A percentile compares a stretch with the other conserved stretches of the same genome.
These are phyloP conservation scores for Aureobasidium sp. DNA, from an alignment of 2,329 filamentous ascomycete genomes.

Conservation along the genomic window DNA sequence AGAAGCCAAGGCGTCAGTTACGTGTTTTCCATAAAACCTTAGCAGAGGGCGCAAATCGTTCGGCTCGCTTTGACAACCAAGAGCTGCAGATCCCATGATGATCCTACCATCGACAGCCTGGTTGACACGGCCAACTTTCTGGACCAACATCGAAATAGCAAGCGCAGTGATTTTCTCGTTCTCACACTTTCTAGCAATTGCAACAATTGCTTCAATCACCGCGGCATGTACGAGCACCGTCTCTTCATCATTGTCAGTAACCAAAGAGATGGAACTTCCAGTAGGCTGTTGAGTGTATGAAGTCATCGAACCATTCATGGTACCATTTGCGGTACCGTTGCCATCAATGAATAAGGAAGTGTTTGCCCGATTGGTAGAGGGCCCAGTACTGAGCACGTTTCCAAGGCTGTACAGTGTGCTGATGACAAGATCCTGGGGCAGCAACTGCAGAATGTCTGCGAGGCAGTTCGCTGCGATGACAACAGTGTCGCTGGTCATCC, in stretches of 20 bases:
- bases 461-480: constrained; percentile 74
- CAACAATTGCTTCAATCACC: constrained; percentile 90
- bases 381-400: constrained; percentile 76
- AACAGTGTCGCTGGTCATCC: constrained; percentile 59
- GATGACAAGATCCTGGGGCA: constrained; percentile 89
- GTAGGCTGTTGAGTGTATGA: constrained; percentile 24
- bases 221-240: constrained; percentile 68
- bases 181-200: constrained; percentile 70
- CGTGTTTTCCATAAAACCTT: constrained; percentile 70
- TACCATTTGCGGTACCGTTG: constrained; percentile 19
- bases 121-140: constrained; percentile 84
- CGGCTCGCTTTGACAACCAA: constrained; percentile 68
- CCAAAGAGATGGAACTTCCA: constrained; percentile 72
- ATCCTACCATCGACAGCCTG: constrained; percentile 74
- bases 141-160: constrained; percentile 90
- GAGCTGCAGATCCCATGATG: constrained; percentile 67
- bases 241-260: constrained; percentile 68
- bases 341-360: constrained; percentile 42
- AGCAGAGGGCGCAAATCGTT: constrained; percentile 79
- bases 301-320: constrained; percentile 10
- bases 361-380: constrained; percentile 42
- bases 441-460: constrained; percentile 66
- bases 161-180: constrained; percentile 90
- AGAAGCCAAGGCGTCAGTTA: constrained; percentile 62
- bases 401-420: constrained; percentile 94